phyloP scores from a whole-genome alignment of 495 filamentous ascomycete genomes.

The Tuber aestivum region DNA sequence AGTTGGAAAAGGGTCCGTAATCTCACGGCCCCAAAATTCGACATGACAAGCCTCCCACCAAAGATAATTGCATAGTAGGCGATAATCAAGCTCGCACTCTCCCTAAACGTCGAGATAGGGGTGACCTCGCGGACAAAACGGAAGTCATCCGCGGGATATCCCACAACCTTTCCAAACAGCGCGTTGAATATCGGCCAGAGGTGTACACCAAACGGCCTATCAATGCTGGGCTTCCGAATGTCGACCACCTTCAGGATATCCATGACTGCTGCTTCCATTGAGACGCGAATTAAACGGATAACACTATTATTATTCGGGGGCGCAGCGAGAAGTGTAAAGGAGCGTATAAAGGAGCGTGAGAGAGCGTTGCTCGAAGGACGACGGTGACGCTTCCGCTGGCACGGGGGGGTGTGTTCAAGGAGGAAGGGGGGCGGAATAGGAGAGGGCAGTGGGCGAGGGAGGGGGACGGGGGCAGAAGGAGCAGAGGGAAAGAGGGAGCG shows the following conservation, averaged over 20 bases:
- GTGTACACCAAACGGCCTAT: constrained; percentile 83
- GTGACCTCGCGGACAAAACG: constrained; percentile 60
- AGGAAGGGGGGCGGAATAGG: constrained; percentile 5
- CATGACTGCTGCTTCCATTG: constrained; percentile 44
- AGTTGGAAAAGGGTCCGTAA: constrained; percentile 64
- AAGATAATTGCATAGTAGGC: constrained; percentile 72
- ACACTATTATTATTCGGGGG: constrained; percentile 2
- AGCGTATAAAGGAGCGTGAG: constrained; percentile 10
- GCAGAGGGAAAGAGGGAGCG: constrained; percentile 29
- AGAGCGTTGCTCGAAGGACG: constrained; percentile 6
- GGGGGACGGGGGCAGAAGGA: constrained; percentile 41
- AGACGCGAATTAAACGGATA: constrained; percentile 10
- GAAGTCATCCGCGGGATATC: constrained; percentile 67
- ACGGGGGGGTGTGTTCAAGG: constrained; percentile 11
- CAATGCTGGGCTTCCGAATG: constrained; percentile 66
- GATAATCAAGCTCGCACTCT: constrained; percentile 57
- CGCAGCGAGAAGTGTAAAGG: constrained; percentile 32
- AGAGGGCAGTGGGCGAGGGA: constrained; percentile 12
- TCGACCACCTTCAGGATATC: constrained; percentile 55
- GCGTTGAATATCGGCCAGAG: constrained; percentile 94
- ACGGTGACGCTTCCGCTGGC: neutral
- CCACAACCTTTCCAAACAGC: constrained; percentile 64
- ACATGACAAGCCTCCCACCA: constrained; percentile 68
- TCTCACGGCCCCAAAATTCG: constrained; percentile 60
- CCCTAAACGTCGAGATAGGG: constrained; percentile 64